A percentile compares a stretch with the other conserved stretches of the same genome.
These are phyloP conservation scores for Osmanthus fragrans DNA, from an alignment of 257 asterid genomes.

Conservation along the genomic window DNA sequence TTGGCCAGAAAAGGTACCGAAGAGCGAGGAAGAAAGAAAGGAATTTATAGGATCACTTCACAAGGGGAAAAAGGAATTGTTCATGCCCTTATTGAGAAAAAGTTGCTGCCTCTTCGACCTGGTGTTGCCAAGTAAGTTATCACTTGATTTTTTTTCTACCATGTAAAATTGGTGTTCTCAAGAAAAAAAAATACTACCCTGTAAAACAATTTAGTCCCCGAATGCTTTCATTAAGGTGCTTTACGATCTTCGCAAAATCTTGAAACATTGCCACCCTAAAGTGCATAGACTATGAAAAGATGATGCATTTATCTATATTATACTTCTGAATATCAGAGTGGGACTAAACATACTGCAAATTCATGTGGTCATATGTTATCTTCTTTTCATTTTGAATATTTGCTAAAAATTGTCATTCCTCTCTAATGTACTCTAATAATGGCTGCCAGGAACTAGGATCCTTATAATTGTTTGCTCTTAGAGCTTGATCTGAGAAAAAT, in stretches of 20 bases:
- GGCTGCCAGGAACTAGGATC: too few species aligned
- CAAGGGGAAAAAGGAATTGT: slow-evolving; percentile 81
- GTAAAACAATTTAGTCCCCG: neutral
- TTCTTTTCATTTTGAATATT: too few species aligned
- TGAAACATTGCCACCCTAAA: neutral
- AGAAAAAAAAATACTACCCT: neutral
- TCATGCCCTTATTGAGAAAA: slow-evolving; percentile 88
- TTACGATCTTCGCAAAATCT: neutral
- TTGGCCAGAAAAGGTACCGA: slow-evolving; percentile 91
- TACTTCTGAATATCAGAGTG: too few species aligned
- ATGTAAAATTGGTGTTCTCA: neutral
- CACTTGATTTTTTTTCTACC: neutral
- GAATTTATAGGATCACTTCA: slow-evolving; percentile 83
- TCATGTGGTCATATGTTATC: too few species aligned
- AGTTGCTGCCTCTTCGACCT: slow-evolving; percentile 89
- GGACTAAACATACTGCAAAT: too few species aligned
- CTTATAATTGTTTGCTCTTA: too few species aligned
- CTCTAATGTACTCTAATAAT: too few species aligned
- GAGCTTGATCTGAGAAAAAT: too few species aligned
- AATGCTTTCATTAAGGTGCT: neutral
- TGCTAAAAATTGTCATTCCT: too few species aligned
- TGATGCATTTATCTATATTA: too few species aligned
- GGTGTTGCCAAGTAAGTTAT: slow-evolving; percentile 84
- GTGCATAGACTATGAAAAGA: too few species aligned
- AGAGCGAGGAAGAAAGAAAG: slow-evolving; percentile 77